These are phyloP conservation scores for Takashimella tepidaria DNA, from an alignment of 1,284 basidiomycete genomes.

Conservation along the genomic window DNA sequence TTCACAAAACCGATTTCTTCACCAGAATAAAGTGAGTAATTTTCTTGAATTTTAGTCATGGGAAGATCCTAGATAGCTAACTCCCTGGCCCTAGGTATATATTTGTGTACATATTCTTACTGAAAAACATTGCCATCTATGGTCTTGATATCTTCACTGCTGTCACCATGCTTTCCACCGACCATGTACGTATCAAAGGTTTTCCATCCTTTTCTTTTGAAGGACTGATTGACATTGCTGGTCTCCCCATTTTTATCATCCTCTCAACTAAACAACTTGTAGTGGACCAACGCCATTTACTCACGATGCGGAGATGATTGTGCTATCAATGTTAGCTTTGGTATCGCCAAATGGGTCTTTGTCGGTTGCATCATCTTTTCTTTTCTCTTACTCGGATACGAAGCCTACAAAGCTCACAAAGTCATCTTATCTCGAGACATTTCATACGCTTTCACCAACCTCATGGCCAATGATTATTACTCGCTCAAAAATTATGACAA, in stretches of 20 bases:
- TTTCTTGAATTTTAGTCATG: background rate
- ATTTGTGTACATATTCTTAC: constrained; percentile 82
- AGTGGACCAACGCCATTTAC: constrained; percentile 86
- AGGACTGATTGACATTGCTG: too few relatives aligned
- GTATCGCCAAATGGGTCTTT: constrained; percentile 91
- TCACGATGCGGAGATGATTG: constrained; percentile 62
- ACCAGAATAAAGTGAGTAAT: constrained; percentile 74
- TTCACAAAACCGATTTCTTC: constrained; percentile 75
- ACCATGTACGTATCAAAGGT: constrained; percentile 46
- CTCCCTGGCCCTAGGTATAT: constrained; percentile 60
- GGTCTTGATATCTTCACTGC: constrained; percentile 97
- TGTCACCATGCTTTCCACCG: constrained; percentile 89
- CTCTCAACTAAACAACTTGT: background rate
- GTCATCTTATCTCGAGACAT: constrained; percentile 94
- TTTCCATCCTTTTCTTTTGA: background rate
- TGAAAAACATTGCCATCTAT: constrained; percentile 94
- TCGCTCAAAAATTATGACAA: constrained; percentile 90
- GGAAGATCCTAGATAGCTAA: background rate
- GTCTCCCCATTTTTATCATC: too few relatives aligned
- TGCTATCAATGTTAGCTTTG: constrained; percentile 82
- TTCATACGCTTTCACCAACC: constrained; percentile 92
- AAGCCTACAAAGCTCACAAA: constrained; percentile 83
- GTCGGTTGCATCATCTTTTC: constrained; percentile 97
- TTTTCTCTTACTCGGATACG: constrained; percentile 87
- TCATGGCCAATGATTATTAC: constrained; percentile 95